These are phyloP conservation scores for Panicum miliaceum DNA, from an alignment of 176 grass and related monocot species.

Conservation along the genomic window DNA sequence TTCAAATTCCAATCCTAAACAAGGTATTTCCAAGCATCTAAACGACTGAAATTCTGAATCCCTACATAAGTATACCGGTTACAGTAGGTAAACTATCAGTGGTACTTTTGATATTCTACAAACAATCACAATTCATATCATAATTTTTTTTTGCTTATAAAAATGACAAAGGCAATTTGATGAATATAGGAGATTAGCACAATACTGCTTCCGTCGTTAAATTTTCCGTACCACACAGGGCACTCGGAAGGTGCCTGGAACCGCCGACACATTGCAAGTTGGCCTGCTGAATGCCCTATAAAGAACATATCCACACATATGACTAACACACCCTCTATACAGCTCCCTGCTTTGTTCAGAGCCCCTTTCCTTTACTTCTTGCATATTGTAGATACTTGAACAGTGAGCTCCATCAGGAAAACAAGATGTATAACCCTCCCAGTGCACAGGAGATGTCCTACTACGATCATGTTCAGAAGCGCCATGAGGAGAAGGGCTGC, in stretches of 20 bases:
- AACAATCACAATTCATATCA: neutral
- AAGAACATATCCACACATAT: conserved; percentile 40
- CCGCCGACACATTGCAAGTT: conserved; percentile 25
- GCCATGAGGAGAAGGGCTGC: conserved; percentile 89
- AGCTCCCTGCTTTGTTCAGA: conserved; percentile 47
- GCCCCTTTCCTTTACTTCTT: conserved; percentile 25
- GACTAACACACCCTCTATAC: conserved; percentile 23
- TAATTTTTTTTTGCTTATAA: neutral
- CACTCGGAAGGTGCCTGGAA: conserved; percentile 23
- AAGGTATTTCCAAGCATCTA: neutral
- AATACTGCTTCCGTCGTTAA: conserved; percentile 31
- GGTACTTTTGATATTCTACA: neutral
- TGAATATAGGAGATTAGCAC: conserved; percentile 10
- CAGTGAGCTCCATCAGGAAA: neutral
- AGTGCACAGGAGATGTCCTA: conserved; percentile 70
- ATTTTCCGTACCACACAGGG: conserved; percentile 28
- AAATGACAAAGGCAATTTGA: neutral
- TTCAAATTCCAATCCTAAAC: neutral
- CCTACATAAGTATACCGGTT: neutral
- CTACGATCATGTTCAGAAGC: conserved; percentile 68
- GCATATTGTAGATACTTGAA: conserved; percentile 32
- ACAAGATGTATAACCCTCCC: conserved; percentile 64
- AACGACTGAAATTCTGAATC: conserved; percentile 13
- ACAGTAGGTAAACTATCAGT: neutral
- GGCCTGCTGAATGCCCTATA: conserved; percentile 42